Base-by-base conservation (phyloP, 208 protist genomes). In the Trypanosoma brucei region DNA sequence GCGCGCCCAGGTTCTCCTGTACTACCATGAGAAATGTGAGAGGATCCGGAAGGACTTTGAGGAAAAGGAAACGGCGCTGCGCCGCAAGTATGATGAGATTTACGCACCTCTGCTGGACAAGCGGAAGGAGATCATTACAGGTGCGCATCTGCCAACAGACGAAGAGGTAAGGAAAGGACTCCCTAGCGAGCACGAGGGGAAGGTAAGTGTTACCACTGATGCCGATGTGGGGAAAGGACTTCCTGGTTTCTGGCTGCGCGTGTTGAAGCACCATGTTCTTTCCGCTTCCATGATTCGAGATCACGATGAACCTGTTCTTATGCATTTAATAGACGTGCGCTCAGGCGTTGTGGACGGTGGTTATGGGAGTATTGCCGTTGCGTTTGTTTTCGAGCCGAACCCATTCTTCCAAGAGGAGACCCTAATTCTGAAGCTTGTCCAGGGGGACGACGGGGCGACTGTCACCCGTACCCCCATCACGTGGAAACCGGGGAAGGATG, bases 331-430 rank as follows among this genome's bases (percentile, higher is more conserved):
- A 35, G 81, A 95, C 67, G 65, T 95, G 34, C 61, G 70, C 37
- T 78, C 71, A 33, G 63, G 70, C 22, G 75, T 84, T 9, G 62
- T 76, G 31, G 79, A 89, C 2, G 83, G 80, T 2, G 72, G 70
- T 6, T 77, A 77, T 62, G 82, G 76, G 60, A 86, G 79, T 75
- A 86, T 88, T 71, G 72, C 83, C 55, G 76, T 95, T 52, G 72
- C 71, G 42, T 95, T 95, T 71, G 75, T 74, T 51, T 95, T 95
- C 67, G 56, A 70, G 22, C 84, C 89, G n/a, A 95, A 95, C 62
- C 72, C 81, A 48, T 93, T 72, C 67, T 81, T 95, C 50, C 70
- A 85, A 59, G 79, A 91, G 58, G 78, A 88, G 65, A 61, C 67
- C 48, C 75, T 95, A 36, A 80, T 81, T 49, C 61, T 91, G 8